Evolutionary conservation across 441 rosid genomes (phyloP), one percentile per base, ranked within the genome.

Genomic region (Pelargonium myrrhifolium): DNA sequence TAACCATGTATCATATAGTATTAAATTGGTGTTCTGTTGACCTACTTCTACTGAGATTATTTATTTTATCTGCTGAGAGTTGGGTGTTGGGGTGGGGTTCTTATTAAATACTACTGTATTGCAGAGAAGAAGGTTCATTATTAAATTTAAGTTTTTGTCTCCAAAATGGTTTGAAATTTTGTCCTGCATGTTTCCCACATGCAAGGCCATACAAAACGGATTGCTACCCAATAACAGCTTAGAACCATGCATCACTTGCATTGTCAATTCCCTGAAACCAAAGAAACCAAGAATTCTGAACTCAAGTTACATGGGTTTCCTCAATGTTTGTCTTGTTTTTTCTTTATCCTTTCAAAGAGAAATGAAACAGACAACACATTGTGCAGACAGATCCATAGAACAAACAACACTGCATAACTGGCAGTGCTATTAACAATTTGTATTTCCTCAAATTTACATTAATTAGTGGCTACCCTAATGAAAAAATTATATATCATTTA

Each of bases 101-200:
- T 70, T 66, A 56, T 56, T 56, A 56, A 56, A 21, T 72, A 67
- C 17, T 56, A 37, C 26, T 62, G 65, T 3, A 70, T n/a, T n/a
- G n/a, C n/a, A n/a, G n/a, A n/a, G n/a, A 42, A 62, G 72, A 69
- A 65, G 70, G 62, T 76, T 74, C 73, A 47, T 66, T 71, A n/a
- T n/a, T n/a, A n/a, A 28, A 47, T 65, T 49, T 28, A 68, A 65
- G 71, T 49, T 26, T 56, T 22, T 45, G 66, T 65, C 66, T 68
- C 55, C 18, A 62, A 51, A 11, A 59, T 21, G 60, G 60, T 55
- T 55, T 55, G 60, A 55, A 55, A 55, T 0, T 31, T 43, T 35
- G 0, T 63, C 4, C 31, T 65, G 11, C 59, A 24, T 70, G 74
- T 74, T 77, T 65, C 58, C 69, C 86, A 80, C 78, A 76, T 76